Evolutionary conservation across 116 monocot genomes (phyloP).

Genomic region (Cymodocea nodosa): DNA sequence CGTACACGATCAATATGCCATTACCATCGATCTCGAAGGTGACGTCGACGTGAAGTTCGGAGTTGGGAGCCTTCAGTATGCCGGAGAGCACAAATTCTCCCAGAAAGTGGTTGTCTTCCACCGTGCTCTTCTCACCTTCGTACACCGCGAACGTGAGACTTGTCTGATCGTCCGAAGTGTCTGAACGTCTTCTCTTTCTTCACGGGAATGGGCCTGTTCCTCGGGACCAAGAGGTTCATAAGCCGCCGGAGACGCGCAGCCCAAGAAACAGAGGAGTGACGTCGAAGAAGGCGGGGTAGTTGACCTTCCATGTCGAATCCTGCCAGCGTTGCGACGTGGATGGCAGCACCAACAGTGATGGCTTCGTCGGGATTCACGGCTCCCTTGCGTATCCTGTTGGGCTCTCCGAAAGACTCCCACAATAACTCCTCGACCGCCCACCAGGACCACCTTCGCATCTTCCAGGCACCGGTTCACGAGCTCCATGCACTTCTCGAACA

Average conservation of each 20-base stretch:
- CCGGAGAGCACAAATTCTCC: background rate
- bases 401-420: background rate
- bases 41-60: too few species aligned
- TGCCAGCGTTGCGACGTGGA: background rate
- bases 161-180: background rate
- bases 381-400: background rate
- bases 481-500: conserved; percentile 5
- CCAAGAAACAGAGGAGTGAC: background rate
- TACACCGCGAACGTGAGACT: background rate
- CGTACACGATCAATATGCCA: too few species aligned
- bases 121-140: background rate
- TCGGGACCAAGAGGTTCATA: background rate
- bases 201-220: background rate
- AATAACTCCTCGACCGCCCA: background rate
- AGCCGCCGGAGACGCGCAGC: background rate
- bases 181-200: background rate
- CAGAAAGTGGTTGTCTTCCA: conserved; percentile 1
- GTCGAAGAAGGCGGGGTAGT: background rate
- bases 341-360: background rate
- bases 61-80: too few species aligned
- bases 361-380: conserved; percentile 3
- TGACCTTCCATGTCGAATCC: background rate
- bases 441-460: background rate
- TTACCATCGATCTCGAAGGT: too few species aligned
- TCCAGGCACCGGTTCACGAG: background rate